Evolutionary conservation across 139 green algal genomes (phyloP), one percentile per base, ranked within the genome.

Genomic region (Mesotaenium endlicherianum): DNA sequence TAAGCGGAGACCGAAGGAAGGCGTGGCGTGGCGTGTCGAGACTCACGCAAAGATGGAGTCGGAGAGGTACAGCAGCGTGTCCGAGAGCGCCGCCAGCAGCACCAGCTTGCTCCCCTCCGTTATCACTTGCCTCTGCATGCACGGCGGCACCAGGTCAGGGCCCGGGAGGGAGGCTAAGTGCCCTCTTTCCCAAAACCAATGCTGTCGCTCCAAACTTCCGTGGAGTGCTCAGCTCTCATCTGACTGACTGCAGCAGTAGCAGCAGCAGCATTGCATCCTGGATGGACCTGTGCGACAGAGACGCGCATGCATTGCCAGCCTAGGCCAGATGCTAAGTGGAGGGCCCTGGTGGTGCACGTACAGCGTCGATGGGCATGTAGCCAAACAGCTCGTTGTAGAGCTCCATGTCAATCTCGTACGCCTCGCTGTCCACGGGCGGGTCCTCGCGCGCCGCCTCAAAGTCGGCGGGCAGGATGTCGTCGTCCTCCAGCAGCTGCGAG

Each of bases 91-190:
- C 1, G 71, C 81, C n/a, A 87, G 72, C 17, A 86, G 39, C 14
- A 87, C 38, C 26, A 87, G 39, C 47, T 83, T 85, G 44, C 40
- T n/a, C 0, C 26, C 16, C 2, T 87, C 81, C 53, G 58, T 17
- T 6, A 87, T 87, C 43, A 87, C 72, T 41, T 87, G 81, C 53
- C 85, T 72, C 77, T 83, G 77, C 39, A 39, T 2, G 6, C n/a
- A n/a, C n/a, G n/a, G n/a, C n/a, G n/a, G n/a, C n/a, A n/a, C n/a
- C n/a, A n/a, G n/a, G n/a, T n/a, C n/a, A n/a, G n/a, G n/a, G n/a
- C n/a, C n/a, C n/a, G n/a, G n/a, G n/a, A n/a, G n/a, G n/a, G n/a
- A n/a, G n/a, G n/a, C n/a, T n/a, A n/a, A n/a, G n/a, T n/a, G n/a
- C n/a, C n/a, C n/a, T n/a, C n/a, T n/a, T n/a, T n/a, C n/a, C n/a